Base-by-base conservation (phyloP, 768 basidiomycete species). In the Coprinellus micaceus region DNA sequence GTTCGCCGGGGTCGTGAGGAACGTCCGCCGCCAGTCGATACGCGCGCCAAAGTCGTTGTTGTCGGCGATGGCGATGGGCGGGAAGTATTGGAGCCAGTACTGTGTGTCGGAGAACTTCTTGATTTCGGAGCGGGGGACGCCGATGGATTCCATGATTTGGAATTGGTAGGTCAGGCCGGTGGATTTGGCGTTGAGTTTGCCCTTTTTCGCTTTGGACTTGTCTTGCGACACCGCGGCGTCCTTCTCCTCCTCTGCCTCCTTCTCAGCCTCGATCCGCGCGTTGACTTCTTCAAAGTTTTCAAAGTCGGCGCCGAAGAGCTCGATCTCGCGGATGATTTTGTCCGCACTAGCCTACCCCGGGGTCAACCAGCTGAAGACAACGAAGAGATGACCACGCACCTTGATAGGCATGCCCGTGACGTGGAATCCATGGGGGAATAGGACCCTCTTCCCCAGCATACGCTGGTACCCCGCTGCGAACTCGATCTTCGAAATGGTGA, bases 341-440 rank as follows among this genome's bases (percentile, higher is more conserved):
- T 99, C 97, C 9, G 96, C 79, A n/a, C 95, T 88, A 7, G 97
- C 88, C 96, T 98, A 57, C 7, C n/a, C 13, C 7, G n/a, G 1
- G 45, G 52, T 55, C 1, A 25, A n/a, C n/a, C n/a, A n/a, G n/a
- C n/a, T n/a, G n/a, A n/a, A 12, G 39, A 25, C 24, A 43, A 26
- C n/a, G 28, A 50, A 44, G 12, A 51, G 11, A 17, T 12, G 19
- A 6, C 28, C 24, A 74, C 87, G 57, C 59, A 92, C 96, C 84
- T 98, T 98, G 80, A 99, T 99, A 37, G 97, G 97, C 93, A 99
- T 90, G 30, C 97, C 97, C 4, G 97, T 99, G 64, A 90, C 91
- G 74, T 99, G 97, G 72, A 97, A 91, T 47, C 92, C 97, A 66
- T 95, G 89, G n/a, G 97, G 97, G 75, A 98, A 98, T 62, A 99